Evolutionary conservation across 495 filamentous ascomycete species (phyloP).

Genomic region (Tuber melanosporum): DNA sequence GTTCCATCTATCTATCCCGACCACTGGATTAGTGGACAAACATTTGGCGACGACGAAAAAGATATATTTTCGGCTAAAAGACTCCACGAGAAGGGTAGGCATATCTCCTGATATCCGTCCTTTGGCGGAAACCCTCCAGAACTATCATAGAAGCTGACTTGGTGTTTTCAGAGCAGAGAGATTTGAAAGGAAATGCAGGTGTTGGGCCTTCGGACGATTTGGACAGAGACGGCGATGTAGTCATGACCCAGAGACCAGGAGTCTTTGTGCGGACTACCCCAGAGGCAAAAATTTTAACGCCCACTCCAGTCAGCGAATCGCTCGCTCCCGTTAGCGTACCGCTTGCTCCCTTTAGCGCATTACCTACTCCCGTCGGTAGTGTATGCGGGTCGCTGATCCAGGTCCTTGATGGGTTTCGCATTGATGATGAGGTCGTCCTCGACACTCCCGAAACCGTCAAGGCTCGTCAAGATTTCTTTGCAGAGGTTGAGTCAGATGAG

Average conservation of each 20-base stretch:
- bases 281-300: background rate
- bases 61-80: conserved; percentile 2
- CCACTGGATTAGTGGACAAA: conserved; percentile 24
- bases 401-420: background rate
- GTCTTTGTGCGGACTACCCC: background rate
- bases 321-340: no score
- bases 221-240: background rate
- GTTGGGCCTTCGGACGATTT: background rate
- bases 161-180: background rate
- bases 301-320: no score
- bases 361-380: background rate
- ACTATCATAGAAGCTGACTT: background rate
- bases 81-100: background rate
- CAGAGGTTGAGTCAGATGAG: background rate
- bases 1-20: conserved; percentile 20
- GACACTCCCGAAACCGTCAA: background rate
- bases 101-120: background rate
- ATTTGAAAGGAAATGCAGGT: background rate
- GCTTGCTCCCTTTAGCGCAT: background rate
- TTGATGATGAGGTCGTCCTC: background rate
- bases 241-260: background rate
- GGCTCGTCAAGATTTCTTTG: background rate
- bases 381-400: background rate
- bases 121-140: background rate
- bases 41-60: conserved; percentile 10